Conservation (phyloP, 257 asterid species). For the Solanum dulcamara region DNA sequence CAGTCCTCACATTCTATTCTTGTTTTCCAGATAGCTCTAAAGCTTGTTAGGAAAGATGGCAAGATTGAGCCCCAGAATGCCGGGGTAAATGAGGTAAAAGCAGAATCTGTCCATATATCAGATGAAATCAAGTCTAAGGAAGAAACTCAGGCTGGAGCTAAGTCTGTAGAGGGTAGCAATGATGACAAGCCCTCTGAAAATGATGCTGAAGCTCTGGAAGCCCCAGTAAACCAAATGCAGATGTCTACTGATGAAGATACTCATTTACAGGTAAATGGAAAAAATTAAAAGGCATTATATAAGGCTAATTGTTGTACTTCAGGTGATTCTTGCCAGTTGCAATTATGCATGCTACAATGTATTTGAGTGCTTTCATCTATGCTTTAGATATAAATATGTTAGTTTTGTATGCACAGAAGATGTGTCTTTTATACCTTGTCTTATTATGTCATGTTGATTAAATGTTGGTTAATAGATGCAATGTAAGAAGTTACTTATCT, state of each 20-base stretch:
- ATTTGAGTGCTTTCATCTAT: neutral
- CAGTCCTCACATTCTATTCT: neutral
- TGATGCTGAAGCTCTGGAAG: slow-evolving; percentile 24
- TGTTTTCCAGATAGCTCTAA: slow-evolving; percentile 63
- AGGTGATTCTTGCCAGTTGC: neutral
- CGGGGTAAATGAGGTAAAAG: slow-evolving; percentile 15
- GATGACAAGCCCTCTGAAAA: slow-evolving; percentile 17
- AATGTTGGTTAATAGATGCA: neutral
- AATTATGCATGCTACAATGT: neutral
- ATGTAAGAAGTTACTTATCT: neutral
- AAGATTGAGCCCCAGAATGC: slow-evolving; percentile 15
- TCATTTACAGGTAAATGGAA: neutral
- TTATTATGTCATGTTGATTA: neutral
- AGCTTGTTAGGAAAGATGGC: slow-evolving; percentile 66
- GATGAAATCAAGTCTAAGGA: slow-evolving; percentile 17
- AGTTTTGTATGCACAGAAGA: neutral
- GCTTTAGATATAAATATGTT: neutral
- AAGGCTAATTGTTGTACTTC: neutral
- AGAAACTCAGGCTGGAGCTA: slow-evolving; percentile 15
- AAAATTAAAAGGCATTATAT: neutral
- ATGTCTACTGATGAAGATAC: slow-evolving; percentile 5
- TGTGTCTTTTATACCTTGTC: neutral
- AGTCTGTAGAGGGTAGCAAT: slow-evolving; percentile 7
- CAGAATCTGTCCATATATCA: slow-evolving; percentile 16
- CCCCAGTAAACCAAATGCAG: slow-evolving; percentile 15